phyloP scores from a whole-genome alignment of 768 basidiomycete genomes.

The Dacryopinax primogenitus region DNA sequence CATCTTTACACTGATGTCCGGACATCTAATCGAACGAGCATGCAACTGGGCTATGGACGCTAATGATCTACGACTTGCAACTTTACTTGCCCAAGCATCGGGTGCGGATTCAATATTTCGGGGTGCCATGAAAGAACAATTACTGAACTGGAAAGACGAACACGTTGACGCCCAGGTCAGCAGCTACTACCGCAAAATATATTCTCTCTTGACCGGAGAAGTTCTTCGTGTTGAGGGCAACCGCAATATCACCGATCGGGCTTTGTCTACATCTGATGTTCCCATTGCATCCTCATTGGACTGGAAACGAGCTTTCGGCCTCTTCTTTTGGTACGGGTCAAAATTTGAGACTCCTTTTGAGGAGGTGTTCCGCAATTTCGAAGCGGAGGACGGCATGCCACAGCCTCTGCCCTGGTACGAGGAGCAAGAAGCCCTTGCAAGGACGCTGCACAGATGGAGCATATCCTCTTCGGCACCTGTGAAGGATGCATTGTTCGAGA shows the following conservation, averaged over 20 bases:
- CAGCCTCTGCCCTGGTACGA: slow-evolving; percentile 41
- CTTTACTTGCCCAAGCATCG: slow-evolving; percentile 66
- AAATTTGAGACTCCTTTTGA: slow-evolving; percentile 46
- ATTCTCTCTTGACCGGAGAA: slow-evolving; percentile 68
- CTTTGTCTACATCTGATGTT: slow-evolving; percentile 30
- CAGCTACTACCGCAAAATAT: slow-evolving; percentile 59
- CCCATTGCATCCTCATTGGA: slow-evolving; percentile 62
- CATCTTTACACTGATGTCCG: slow-evolving; percentile 69
- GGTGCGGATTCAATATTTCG: slow-evolving; percentile 65
- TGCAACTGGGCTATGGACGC: slow-evolving; percentile 58
- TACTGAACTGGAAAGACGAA: slow-evolving; percentile 73
- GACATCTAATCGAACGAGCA: slow-evolving; percentile 78
- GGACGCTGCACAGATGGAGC: slow-evolving; percentile 15
- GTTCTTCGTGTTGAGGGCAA: slow-evolving; percentile 38
- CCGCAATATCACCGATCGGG: not conserved
- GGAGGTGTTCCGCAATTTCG: slow-evolving; percentile 53
- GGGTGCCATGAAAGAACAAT: slow-evolving; percentile 57
- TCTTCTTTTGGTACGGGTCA: slow-evolving; percentile 80
- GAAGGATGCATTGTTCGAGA: slow-evolving; percentile 61
- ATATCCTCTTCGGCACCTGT: slow-evolving; percentile 13
- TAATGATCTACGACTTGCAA: slow-evolving; percentile 73
- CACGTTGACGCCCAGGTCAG: slow-evolving; percentile 55
- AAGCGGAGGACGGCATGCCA: slow-evolving; percentile 33
- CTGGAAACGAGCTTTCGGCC: slow-evolving; percentile 87
- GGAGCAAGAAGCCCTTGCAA: slow-evolving; percentile 21